Percentiles rank a stretch among this genome's conserved stretches.
phyloP scores from a whole-genome alignment of 1,139 yeast genomes.

The Yamadazyma taylorii region DNA sequence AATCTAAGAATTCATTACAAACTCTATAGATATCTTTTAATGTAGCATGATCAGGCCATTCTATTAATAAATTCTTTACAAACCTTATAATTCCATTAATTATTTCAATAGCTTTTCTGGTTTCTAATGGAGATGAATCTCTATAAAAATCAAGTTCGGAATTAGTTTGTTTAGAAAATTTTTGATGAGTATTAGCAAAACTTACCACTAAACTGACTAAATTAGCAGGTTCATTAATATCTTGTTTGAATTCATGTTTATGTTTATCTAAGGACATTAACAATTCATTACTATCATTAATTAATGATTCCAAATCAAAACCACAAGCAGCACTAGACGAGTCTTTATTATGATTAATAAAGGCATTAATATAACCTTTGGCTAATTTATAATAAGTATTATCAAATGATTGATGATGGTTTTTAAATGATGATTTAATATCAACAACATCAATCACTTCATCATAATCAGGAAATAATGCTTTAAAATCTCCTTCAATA shows the following conservation, averaged over 20 bases:
- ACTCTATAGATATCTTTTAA: slow-evolving; percentile 65
- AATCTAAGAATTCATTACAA: slow-evolving; percentile 65
- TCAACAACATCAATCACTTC: slow-evolving; percentile 50
- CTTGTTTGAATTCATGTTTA: slow-evolving; percentile 21
- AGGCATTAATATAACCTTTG: slow-evolving; percentile 29
- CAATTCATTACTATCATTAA: slow-evolving; percentile 45
- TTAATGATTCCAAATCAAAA: slow-evolving; percentile 27
- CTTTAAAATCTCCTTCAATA: slow-evolving; percentile 69
- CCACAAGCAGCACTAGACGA: too few relatives aligned
- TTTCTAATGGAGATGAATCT: slow-evolving; percentile 63
- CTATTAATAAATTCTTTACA: slow-evolving; percentile 50
- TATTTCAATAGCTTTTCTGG: slow-evolving; percentile 55
- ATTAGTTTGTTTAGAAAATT: slow-evolving; percentile 17
- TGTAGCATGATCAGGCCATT: slow-evolving; percentile 97
- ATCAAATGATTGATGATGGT: slow-evolving; percentile 27
- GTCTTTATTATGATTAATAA: too few relatives aligned
- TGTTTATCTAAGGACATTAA: slow-evolving; percentile 22
- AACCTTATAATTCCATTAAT: slow-evolving; percentile 50
- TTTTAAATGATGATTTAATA: slow-evolving; percentile 17
- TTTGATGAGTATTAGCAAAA: slow-evolving; percentile 29
- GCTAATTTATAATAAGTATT: slow-evolving; percentile 32
- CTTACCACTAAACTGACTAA: slow-evolving; percentile 45
- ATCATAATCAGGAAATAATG: slow-evolving; percentile 86
- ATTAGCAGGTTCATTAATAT: slow-evolving; percentile 30
- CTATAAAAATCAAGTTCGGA: slow-evolving; percentile 61